These are phyloP conservation scores for Neocucurbitaria cava DNA, from an alignment of 2,329 filamentous ascomycete genomes.

Conservation along the genomic window DNA sequence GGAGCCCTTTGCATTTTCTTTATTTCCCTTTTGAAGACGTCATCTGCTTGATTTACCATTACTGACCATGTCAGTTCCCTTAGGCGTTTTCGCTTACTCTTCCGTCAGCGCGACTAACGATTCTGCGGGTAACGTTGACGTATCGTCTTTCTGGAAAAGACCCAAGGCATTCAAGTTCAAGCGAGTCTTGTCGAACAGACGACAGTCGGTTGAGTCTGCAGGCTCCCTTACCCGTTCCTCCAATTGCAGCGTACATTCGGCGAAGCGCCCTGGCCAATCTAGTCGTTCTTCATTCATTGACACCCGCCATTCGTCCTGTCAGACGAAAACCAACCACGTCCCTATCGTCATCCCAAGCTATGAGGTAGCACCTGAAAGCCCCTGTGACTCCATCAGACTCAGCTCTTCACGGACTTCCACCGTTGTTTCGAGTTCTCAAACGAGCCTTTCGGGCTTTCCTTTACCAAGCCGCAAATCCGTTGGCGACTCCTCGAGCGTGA, in stretches of 20 bases:
- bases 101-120: constrained; percentile 44
- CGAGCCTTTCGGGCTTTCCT: constrained; percentile 37
- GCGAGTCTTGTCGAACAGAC: constrained; percentile 35
- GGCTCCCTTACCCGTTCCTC: constrained; percentile 30
- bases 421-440: constrained; percentile 36
- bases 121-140: constrained; percentile 41
- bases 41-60: constrained; percentile 17
- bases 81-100: constrained; percentile 49
- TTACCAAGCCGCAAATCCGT: constrained; percentile 38
- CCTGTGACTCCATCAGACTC: constrained; percentile 42
- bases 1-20: constrained; percentile 27
- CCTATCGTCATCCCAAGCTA: constrained; percentile 54
- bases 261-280: constrained; percentile 25
- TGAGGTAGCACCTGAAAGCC: constrained; percentile 49
- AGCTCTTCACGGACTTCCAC: constrained; percentile 44
- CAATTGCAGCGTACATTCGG: constrained; percentile 31
- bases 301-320: constrained; percentile 29
- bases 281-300: constrained; percentile 25
- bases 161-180: constrained; percentile 39
- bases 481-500: constrained; percentile 38
- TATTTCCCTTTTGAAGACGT: constrained; percentile 13
- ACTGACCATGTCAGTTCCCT: constrained; percentile 50
- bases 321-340: constrained; percentile 51
- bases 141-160: constrained; percentile 42
- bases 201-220: constrained; percentile 39